A percentile compares a stretch with the other conserved stretches of the same genome.
Evolutionary conservation across 2,329 filamentous ascomycete genomes (phyloP).

Genomic region (Emergomyces orientalis): DNA sequence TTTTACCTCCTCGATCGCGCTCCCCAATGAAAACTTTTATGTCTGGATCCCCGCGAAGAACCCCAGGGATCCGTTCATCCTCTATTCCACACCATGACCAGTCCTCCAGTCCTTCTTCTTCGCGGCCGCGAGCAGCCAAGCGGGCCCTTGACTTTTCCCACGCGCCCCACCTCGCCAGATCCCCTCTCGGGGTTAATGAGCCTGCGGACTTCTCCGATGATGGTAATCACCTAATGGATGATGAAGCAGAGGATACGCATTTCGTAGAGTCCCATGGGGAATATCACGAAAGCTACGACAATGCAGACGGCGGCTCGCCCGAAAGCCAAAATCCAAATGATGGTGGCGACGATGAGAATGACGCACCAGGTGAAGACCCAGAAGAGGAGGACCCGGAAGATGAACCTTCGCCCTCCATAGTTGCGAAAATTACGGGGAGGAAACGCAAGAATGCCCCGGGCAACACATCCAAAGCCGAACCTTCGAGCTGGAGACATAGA

Average conservation of each 20-base stretch:
- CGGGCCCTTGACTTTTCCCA: slow-evolving; percentile 18
- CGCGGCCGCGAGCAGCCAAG: slow-evolving; percentile 19
- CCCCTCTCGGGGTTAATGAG: slow-evolving; percentile 22
- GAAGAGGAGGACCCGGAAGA: slow-evolving; percentile 11
- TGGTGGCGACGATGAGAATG: slow-evolving; percentile 12
- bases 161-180: slow-evolving; percentile 22
- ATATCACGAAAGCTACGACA: slow-evolving; percentile 22
- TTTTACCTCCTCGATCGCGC: slow-evolving; percentile 34
- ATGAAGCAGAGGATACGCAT: slow-evolving; percentile 27
- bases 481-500: not conserved
- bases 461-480: not conserved
- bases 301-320: slow-evolving; percentile 15
- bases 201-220: slow-evolving; percentile 31
- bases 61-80: slow-evolving; percentile 35
- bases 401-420: slow-evolving; percentile 10
- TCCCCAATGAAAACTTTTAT: slow-evolving; percentile 40
- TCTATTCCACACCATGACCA: slow-evolving; percentile 28
- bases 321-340: slow-evolving; percentile 12
- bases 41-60: slow-evolving; percentile 35
- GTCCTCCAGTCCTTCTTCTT: slow-evolving; percentile 33
- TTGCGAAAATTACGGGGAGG: slow-evolving; percentile 10
- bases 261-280: slow-evolving; percentile 22
- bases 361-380: not conserved
- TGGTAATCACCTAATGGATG: slow-evolving; percentile 21
- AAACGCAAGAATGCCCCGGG: slow-evolving; percentile 13